Evolutionary conservation across 1,139 yeast genomes (phyloP).

Genomic region (Lodderomyces margitis): DNA sequence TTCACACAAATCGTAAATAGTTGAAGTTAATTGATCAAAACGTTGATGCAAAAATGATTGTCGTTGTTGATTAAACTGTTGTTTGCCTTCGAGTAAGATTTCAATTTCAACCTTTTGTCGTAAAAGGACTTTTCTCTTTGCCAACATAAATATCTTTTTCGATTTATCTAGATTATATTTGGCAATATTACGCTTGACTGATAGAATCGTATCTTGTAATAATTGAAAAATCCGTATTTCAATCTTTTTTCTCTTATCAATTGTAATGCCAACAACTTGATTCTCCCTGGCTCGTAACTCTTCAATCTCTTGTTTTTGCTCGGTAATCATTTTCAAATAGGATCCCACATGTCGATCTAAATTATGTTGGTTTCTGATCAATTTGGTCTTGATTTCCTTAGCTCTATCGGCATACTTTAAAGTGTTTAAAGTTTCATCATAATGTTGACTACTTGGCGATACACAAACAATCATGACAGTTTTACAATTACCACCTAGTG

Average conservation of each 20-base stretch:
- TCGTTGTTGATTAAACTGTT: slow-evolving; percentile 16
- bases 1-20: slow-evolving; percentile 21
- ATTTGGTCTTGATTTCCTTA: slow-evolving; percentile 82
- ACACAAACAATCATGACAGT: slow-evolving; percentile 95
- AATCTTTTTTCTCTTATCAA: slow-evolving; percentile 28
- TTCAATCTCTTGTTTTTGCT: slow-evolving; percentile 75
- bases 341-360: slow-evolving; percentile 86
- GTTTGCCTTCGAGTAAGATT: slow-evolving; percentile 5
- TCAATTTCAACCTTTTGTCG: slow-evolving; percentile 41
- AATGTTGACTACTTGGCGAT: slow-evolving; percentile 81
- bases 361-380: slow-evolving; percentile 70
- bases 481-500: slow-evolving; percentile 92
- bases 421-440: slow-evolving; percentile 89
- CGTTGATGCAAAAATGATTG: neutral
- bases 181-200: slow-evolving; percentile 35
- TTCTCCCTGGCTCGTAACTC: slow-evolving; percentile 60
- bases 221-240: slow-evolving; percentile 36
- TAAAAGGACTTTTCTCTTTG: slow-evolving; percentile 56
- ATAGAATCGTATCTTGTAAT: slow-evolving; percentile 41
- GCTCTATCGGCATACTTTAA: slow-evolving; percentile 89
- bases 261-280: slow-evolving; percentile 34
- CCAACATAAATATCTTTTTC: slow-evolving; percentile 49
- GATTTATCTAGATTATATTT: slow-evolving; percentile 45
- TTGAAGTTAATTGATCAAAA: slow-evolving; percentile 5
- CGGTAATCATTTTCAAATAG: slow-evolving; percentile 80